phyloP scores from a whole-genome alignment of 1,284 basidiomycete genomes.

The Vanrija humicola region DNA sequence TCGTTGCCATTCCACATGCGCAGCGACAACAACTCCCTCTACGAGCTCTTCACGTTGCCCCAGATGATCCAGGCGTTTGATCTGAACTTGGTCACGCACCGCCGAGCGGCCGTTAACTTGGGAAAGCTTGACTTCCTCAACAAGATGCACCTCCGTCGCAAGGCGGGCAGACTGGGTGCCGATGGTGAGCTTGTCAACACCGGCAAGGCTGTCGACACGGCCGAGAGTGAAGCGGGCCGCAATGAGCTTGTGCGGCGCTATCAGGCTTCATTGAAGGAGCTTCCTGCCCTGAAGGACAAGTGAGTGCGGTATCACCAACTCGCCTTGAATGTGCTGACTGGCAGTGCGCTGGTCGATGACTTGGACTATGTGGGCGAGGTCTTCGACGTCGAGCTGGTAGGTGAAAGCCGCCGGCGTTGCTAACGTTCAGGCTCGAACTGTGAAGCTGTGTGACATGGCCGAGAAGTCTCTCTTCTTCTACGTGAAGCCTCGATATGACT shows the following conservation, averaged over 20 bases:
- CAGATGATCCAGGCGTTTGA: conserved; percentile 42
- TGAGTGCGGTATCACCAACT: conserved; percentile 12
- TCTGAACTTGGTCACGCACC: conserved; percentile 35
- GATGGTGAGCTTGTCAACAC: conserved; percentile 43
- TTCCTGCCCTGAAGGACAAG: conserved; percentile 29
- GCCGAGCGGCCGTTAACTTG: conserved; percentile 41
- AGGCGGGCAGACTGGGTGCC: conserved; percentile 32
- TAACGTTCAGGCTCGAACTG: conserved; percentile 60
- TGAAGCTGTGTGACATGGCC: conserved; percentile 65
- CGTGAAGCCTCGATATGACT: conserved; percentile 59
- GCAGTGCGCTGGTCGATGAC: conserved; percentile 36
- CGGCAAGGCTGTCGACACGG: conserved; percentile 12
- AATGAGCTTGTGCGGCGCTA: conserved; percentile 31
- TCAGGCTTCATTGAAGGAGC: conserved; percentile 32
- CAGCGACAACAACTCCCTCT: conserved; percentile 32
- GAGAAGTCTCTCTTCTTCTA: conserved; percentile 70
- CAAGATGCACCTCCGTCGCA: conserved; percentile 44
- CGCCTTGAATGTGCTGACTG: not conserved
- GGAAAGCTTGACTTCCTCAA: conserved; percentile 47
- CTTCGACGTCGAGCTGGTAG: conserved; percentile 45
- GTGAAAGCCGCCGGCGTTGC: conserved; percentile 2
- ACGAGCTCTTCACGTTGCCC: conserved; percentile 40
- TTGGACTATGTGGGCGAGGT: conserved; percentile 36
- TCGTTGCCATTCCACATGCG: conserved; percentile 39
- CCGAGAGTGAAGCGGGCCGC: conserved; percentile 13